Percentiles rank a stretch among this genome's conserved stretches.
These are phyloP conservation scores for Phytopythium helicoides DNA, from an alignment of 352 stramenopile species.

Conservation along the genomic window DNA sequence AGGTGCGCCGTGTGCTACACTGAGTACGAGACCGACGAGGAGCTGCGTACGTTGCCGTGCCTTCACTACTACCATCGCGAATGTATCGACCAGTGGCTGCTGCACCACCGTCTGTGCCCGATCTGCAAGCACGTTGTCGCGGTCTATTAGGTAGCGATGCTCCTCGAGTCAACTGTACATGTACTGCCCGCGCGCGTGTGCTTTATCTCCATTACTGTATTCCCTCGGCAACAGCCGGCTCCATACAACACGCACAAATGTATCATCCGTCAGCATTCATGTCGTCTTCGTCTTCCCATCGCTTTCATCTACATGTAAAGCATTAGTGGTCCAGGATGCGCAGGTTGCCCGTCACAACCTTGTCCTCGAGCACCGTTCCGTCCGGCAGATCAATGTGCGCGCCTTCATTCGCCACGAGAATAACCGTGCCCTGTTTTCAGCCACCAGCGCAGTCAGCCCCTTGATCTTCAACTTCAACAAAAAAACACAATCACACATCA, in stretches of 20 bases:
- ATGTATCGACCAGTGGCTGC: slow-evolving; percentile 90
- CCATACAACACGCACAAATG: slow-evolving; percentile 23
- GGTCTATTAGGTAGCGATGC: slow-evolving; percentile 42
- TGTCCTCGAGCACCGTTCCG: slow-evolving; percentile 92
- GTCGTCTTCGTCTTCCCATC: slow-evolving; percentile 2
- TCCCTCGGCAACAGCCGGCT: background rate
- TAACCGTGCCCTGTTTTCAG: slow-evolving; percentile 87
- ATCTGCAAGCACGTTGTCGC: slow-evolving; percentile 87
- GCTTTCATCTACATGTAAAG: slow-evolving; percentile 17
- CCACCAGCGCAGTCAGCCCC: background rate
- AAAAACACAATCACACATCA: slow-evolving; percentile 3
- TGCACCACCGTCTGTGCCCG: slow-evolving; percentile 79
- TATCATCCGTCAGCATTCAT: background rate
- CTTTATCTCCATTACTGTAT: background rate
- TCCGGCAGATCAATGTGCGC: slow-evolving; percentile 92
- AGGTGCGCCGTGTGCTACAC: slow-evolving; percentile 83
- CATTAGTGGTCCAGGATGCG: slow-evolving; percentile 91
- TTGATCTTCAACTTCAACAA: slow-evolving; percentile 1
- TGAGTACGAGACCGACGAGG: slow-evolving; percentile 73
- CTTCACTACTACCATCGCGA: slow-evolving; percentile 89
- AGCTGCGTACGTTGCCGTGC: slow-evolving; percentile 79
- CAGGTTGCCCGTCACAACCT: slow-evolving; percentile 93
- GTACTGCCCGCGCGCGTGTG: background rate
- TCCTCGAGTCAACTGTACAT: slow-evolving; percentile 6
- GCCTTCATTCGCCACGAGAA: slow-evolving; percentile 94